Percentiles rank a stretch among this genome's conserved stretches.
Evolutionary conservation across 768 basidiomycete genomes (phyloP).

Genomic region (Boletus sensibilis): DNA sequence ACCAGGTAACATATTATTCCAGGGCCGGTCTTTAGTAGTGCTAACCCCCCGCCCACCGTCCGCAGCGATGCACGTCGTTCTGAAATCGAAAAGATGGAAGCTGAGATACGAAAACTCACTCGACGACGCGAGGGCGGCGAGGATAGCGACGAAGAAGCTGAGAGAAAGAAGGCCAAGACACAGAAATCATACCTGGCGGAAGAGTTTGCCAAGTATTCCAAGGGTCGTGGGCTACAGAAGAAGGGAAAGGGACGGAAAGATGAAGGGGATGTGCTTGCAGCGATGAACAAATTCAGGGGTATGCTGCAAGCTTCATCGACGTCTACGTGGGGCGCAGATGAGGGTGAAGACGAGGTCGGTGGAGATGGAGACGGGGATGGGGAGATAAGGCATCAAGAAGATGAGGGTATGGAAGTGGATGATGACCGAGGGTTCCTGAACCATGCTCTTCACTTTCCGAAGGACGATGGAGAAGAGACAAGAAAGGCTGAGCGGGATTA

Average conservation of each 20-base stretch:
- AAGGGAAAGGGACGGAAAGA: conserved; percentile 63
- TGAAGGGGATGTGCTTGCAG: conserved; percentile 68
- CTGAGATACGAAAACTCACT: conserved; percentile 76
- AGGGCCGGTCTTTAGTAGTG: no score
- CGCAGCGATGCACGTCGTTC: conserved; percentile 61
- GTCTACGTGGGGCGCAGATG: conserved; percentile 29
- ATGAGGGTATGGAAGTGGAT: conserved; percentile 70
- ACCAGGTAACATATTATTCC: conserved; percentile 44
- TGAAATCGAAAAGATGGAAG: conserved; percentile 87
- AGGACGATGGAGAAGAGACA: conserved; percentile 74
- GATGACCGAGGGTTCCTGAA: conserved; percentile 72
- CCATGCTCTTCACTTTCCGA: conserved; percentile 73
- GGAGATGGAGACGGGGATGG: conserved; percentile 8
- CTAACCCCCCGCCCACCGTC: not conserved
- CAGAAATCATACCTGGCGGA: conserved; percentile 70
- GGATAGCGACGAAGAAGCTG: conserved; percentile 64
- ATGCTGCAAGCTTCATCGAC: conserved; percentile 53
- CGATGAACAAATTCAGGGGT: conserved; percentile 66
- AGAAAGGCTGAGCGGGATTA: conserved; percentile 81
- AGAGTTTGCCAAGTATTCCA: conserved; percentile 79
- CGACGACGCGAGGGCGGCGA: conserved; percentile 54
- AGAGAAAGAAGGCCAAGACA: conserved; percentile 56
- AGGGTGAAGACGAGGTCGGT: conserved; percentile 15
- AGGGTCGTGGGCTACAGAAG: conserved; percentile 56
- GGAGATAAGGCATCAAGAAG: conserved; percentile 32